phyloP scores from a whole-genome alignment of 371 early-diverging fungal genomes.

The Lichtheimia hyalospora region DNA sequence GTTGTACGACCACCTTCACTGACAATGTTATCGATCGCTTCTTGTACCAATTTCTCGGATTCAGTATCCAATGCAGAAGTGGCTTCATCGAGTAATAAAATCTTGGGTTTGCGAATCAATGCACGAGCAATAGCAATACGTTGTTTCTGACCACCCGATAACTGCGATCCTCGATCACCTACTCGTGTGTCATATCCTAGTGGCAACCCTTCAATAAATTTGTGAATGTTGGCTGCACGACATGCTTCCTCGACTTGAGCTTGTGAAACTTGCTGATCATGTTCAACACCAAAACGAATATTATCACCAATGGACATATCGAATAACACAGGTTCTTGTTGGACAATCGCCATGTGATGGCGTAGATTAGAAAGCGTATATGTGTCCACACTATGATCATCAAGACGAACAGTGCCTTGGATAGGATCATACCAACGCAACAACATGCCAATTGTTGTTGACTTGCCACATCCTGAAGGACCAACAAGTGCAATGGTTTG shows the following conservation, averaged over 20 bases:
- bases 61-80: slow-evolving; percentile 92
- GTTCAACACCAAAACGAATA: slow-evolving; percentile 60
- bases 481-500: slow-evolving; percentile 68
- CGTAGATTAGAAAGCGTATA: slow-evolving; percentile 53
- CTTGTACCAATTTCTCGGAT: slow-evolving; percentile 88
- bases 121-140: slow-evolving; percentile 61
- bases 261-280: slow-evolving; percentile 37
- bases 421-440: slow-evolving; percentile 80
- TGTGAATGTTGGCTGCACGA: slow-evolving; percentile 58
- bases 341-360: slow-evolving; percentile 69
- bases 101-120: slow-evolving; percentile 32
- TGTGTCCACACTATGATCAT: slow-evolving; percentile 60
- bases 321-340: slow-evolving; percentile 88
- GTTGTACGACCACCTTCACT: slow-evolving; percentile 60
- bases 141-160: slow-evolving; percentile 93
- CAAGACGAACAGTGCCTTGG: slow-evolving; percentile 55
- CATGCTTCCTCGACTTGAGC: slow-evolving; percentile 47
- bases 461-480: slow-evolving; percentile 34
- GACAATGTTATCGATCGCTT: slow-evolving; percentile 77
- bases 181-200: slow-evolving; percentile 78
- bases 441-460: slow-evolving; percentile 74
- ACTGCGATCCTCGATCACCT: slow-evolving; percentile 78
- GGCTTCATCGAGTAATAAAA: slow-evolving; percentile 91
- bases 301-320: slow-evolving; percentile 76
- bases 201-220: slow-evolving; percentile 73